These are phyloP conservation scores for Harringtonia lauricola DNA, from an alignment of 2,329 filamentous ascomycete species.

Conservation along the genomic window DNA sequence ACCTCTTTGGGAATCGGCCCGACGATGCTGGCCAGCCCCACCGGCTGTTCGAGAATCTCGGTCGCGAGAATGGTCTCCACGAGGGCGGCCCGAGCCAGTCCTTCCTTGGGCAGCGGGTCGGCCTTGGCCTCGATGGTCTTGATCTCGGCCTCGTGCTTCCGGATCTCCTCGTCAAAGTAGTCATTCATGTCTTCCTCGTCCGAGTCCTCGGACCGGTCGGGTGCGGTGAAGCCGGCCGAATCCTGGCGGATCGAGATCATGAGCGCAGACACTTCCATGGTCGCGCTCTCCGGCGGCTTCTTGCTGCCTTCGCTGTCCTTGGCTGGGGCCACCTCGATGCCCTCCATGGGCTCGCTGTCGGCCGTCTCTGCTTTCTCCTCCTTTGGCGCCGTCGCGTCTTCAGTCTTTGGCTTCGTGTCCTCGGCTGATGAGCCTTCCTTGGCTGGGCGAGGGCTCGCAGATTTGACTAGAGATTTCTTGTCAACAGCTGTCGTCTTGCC, in stretches of 20 bases:
- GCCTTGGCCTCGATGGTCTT: slow-evolving; percentile 30
- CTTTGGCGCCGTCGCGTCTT: not conserved
- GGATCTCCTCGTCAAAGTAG: slow-evolving; percentile 41
- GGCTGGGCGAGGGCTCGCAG: too few species aligned
- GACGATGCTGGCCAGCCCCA: slow-evolving; percentile 31
- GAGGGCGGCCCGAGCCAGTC: slow-evolving; percentile 32
- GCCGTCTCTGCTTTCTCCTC: not conserved
- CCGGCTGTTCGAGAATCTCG: slow-evolving; percentile 32
- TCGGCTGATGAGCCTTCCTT: too few species aligned
- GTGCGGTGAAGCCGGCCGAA: not conserved
- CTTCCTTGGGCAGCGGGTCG: slow-evolving; percentile 26
- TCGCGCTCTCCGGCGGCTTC: too few species aligned
- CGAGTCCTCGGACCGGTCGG: slow-evolving; percentile 30
- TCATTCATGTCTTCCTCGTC: slow-evolving; percentile 49
- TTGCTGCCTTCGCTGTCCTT: not conserved
- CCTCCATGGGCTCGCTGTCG: not conserved
- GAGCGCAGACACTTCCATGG: not conserved
- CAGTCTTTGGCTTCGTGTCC: not conserved
- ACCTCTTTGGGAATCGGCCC: slow-evolving; percentile 26
- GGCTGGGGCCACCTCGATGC: not conserved
- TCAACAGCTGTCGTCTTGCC: too few species aligned
- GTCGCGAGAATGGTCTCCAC: slow-evolving; percentile 36
- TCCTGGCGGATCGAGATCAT: slow-evolving; percentile 8
- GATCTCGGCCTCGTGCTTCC: slow-evolving; percentile 37
- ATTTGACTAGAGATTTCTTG: too few species aligned